Evolutionary conservation across 306 rosid genomes (phyloP).

Genomic region (Corylus americana): DNA sequence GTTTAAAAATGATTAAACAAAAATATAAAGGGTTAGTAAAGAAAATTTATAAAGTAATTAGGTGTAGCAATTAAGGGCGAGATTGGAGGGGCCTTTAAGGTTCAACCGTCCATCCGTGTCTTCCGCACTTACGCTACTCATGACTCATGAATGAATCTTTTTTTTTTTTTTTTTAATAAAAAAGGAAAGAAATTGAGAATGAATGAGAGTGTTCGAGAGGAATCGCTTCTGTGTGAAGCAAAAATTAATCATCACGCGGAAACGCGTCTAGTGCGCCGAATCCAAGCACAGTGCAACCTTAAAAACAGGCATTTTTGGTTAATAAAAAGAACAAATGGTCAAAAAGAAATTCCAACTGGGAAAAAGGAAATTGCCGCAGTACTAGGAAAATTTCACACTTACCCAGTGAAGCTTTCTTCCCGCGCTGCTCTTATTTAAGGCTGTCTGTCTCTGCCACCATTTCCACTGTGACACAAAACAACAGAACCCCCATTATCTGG

Average conservation of each 20-base stretch:
- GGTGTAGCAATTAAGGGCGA: slow-evolving; percentile 25
- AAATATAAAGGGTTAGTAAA: not conserved
- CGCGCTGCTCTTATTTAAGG: slow-evolving; percentile 42
- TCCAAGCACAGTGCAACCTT: not conserved
- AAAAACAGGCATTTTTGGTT: not conserved
- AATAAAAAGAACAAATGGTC: not conserved
- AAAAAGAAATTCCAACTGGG: not conserved
- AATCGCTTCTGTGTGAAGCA: slow-evolving; percentile 21
- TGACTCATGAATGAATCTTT: not conserved
- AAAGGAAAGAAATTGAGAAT: not conserved
- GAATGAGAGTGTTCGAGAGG: not conserved
- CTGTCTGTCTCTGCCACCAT: slow-evolving; percentile 16
- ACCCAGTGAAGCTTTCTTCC: slow-evolving; percentile 30
- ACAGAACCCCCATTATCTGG: not conserved
- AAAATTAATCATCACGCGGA: slow-evolving; percentile 33
- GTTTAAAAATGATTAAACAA: not conserved
- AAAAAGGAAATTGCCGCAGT: not conserved
- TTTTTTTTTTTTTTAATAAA: too few species aligned
- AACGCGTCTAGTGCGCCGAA: slow-evolving; percentile 42
- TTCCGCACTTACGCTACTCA: slow-evolving; percentile 1
- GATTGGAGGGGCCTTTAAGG: slow-evolving; percentile 20
- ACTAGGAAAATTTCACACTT: not conserved
- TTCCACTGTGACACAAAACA: not conserved
- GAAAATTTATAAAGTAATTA: not conserved
- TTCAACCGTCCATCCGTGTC: not conserved